Evolutionary conservation across 371 early-diverging fungal species (phyloP).

Genomic region (Rhizomucor miehei): DNA sequence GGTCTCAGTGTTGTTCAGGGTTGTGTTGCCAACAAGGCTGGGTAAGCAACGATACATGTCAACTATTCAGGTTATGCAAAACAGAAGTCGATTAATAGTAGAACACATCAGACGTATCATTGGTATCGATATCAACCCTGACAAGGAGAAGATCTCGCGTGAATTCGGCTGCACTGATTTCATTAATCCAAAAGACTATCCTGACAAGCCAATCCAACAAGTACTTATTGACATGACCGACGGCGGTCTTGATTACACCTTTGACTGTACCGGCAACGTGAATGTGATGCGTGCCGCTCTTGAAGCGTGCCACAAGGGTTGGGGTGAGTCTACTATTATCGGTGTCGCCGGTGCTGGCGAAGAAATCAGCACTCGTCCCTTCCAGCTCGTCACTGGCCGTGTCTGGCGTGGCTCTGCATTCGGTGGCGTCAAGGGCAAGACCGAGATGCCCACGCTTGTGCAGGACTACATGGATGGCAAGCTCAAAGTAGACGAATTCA

Average conservation of each 20-base stretch:
- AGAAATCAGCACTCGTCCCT: conserved; percentile 91
- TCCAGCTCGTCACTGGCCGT: conserved; percentile 93
- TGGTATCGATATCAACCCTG: conserved; percentile 87
- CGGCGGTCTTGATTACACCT: conserved; percentile 95
- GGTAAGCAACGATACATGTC: conserved; percentile 28
- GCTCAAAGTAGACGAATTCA: conserved; percentile 89
- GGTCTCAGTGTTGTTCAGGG: conserved; percentile 93
- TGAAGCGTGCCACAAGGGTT: conserved; percentile 92
- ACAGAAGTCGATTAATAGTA: too few relatives aligned
- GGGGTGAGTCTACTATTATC: conserved; percentile 87
- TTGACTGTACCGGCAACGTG: conserved; percentile 92
- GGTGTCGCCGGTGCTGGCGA: conserved; percentile 93
- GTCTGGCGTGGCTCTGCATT: conserved; percentile 96
- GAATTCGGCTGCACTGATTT: conserved; percentile 93
- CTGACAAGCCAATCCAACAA: conserved; percentile 75
- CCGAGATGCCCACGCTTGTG: conserved; percentile 88
- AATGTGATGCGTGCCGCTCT: conserved; percentile 93
- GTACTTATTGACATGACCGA: conserved; percentile 88
- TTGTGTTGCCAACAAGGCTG: conserved; percentile 70
- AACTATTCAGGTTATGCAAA: too few relatives aligned
- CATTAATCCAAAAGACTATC: conserved; percentile 82
- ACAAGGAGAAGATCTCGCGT: conserved; percentile 70
- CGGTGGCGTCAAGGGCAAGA: conserved; percentile 94
- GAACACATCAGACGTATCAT: conserved; percentile 65
- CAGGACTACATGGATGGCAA: conserved; percentile 78